A percentile compares a stretch with the other conserved stretches of the same genome.
These are phyloP conservation scores for Trifolium repens DNA, from an alignment of 306 rosid species.

Conservation along the genomic window DNA sequence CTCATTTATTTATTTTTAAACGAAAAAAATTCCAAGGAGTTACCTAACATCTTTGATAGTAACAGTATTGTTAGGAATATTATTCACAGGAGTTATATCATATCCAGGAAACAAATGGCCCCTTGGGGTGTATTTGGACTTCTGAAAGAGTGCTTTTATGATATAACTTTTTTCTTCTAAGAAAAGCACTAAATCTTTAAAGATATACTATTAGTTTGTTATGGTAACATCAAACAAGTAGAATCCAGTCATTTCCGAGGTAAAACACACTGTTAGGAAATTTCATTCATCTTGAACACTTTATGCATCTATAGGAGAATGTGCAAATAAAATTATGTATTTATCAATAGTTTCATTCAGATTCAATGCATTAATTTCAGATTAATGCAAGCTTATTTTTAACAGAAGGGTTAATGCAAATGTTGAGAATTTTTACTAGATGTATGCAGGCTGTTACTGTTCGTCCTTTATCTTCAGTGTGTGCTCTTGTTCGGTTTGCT, in stretches of 20 bases:
- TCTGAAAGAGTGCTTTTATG: conserved; percentile 7
- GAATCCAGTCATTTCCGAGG: conserved; percentile 15
- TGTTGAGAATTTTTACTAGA: conserved; percentile 80
- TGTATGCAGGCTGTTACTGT: conserved; percentile 98
- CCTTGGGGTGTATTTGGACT: not conserved
- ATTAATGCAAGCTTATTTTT: conserved; percentile 21
- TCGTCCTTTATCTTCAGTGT: conserved; percentile 94
- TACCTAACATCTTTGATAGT: no score
- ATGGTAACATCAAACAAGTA: not conserved
- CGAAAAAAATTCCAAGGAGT: no score
- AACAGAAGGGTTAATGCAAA: conserved; percentile 51
- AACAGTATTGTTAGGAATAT: not conserved
- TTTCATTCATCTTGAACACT: not conserved
- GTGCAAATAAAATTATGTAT: not conserved
- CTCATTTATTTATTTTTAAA: no score
- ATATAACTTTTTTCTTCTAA: not conserved
- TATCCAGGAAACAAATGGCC: not conserved
- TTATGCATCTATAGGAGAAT: conserved; percentile 11
- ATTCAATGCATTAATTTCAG: not conserved
- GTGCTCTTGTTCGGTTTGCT: conserved; percentile 90
- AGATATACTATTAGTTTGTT: not conserved
- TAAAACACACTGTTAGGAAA: conserved; percentile 11
- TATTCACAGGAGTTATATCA: not conserved
- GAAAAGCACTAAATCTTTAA: not conserved
- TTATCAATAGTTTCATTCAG: conserved; percentile 27